Conservation (phyloP, 306 rosid genomes). For the Pterocarpus macrocarpus region DNA sequence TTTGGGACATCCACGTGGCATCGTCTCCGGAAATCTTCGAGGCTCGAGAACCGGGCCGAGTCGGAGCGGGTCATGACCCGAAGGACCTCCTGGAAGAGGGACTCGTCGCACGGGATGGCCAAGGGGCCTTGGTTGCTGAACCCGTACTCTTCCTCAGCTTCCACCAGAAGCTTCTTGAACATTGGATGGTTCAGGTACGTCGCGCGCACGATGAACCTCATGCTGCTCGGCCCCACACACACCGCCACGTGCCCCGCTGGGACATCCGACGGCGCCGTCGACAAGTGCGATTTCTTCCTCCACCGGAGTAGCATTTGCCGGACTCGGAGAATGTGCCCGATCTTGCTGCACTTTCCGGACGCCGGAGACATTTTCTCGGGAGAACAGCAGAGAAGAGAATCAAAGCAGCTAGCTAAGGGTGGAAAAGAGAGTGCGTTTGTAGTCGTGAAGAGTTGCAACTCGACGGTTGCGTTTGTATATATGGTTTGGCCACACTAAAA, state of each 20-base stretch:
- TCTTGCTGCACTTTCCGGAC: constrained; percentile 50
- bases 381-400: not conserved
- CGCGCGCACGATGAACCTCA: constrained; percentile 69
- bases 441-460: not conserved
- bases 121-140: constrained; percentile 69
- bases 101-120: constrained; percentile 74
- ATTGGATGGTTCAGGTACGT: constrained; percentile 75
- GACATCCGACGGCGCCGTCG: constrained; percentile 61
- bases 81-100: constrained; percentile 65
- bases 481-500: not conserved
- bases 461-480: not conserved
- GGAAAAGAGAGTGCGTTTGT: not conserved
- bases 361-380: constrained; percentile 47
- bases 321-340: constrained; percentile 71
- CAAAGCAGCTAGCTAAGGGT: not conserved
- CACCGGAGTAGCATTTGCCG: constrained; percentile 74
- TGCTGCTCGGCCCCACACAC: constrained; percentile 62
- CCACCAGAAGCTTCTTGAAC: constrained; percentile 67
- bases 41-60: constrained; percentile 39
- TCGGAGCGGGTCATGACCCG: constrained; percentile 55
- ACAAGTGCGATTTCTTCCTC: constrained; percentile 61
- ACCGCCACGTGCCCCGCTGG: constrained; percentile 76
- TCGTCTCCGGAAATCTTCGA: constrained; percentile 52
- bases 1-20: constrained; percentile 65
- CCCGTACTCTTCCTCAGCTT: constrained; percentile 85